Conservation (phyloP, 73 alveolate species). For the Durusdinium trenchii region DNA sequence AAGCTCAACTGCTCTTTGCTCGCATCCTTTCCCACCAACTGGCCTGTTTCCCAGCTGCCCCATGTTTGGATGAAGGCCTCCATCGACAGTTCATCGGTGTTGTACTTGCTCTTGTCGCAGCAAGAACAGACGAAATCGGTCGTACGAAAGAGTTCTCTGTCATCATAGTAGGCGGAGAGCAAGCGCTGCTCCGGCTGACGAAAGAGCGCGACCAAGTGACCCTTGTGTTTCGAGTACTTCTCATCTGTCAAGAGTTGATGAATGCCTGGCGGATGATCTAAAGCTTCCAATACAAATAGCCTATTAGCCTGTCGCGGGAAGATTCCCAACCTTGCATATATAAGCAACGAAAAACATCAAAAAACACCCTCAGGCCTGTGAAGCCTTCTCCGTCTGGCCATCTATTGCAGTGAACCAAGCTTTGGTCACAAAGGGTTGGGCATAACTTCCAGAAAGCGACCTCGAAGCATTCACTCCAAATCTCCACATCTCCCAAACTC, state of each 20-base stretch:
- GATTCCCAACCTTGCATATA: too few species aligned
- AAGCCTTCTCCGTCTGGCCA: too few species aligned
- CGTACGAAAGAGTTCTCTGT: not conserved
- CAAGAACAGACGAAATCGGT: not conserved
- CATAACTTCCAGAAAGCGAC: not conserved
- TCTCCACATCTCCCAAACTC: not conserved
- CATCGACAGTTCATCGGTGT: too few species aligned
- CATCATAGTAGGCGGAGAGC: not conserved
- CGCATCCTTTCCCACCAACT: too few species aligned
- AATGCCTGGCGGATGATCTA: not conserved
- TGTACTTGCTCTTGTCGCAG: not conserved
- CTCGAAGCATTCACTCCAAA: not conserved
- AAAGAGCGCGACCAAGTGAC: conserved; percentile 3
- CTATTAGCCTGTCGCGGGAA: too few species aligned
- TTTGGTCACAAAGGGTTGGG: too few species aligned
- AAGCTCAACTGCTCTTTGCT: not conserved
- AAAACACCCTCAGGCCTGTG: too few species aligned
- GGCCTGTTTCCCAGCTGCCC: too few species aligned
- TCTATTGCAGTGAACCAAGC: too few species aligned
- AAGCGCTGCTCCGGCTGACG: conserved; percentile 39
- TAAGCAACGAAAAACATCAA: too few species aligned
- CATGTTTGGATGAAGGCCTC: too few species aligned
- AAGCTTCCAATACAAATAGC: too few species aligned
- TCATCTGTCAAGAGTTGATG: not conserved
- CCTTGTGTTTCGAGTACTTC: not conserved